Evolutionary conservation across 2,329 filamentous ascomycete genomes (phyloP).

Genomic region (Diaporthe sp.): DNA sequence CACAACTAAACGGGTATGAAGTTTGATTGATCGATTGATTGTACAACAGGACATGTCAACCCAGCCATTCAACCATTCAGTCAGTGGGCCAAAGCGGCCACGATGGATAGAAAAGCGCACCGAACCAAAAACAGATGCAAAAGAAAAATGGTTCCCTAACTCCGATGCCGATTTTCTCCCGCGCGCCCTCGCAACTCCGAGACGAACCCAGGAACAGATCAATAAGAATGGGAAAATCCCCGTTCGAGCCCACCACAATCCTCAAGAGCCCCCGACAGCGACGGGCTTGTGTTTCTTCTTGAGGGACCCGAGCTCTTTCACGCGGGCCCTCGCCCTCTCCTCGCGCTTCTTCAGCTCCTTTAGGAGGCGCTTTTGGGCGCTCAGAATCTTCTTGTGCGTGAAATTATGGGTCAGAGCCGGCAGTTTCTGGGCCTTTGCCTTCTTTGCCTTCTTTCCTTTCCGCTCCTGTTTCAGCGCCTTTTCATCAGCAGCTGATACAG

Average conservation of each 20-base stretch:
- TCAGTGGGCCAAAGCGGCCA: not conserved
- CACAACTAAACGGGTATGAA: conserved; percentile 29
- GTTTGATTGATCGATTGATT: conserved; percentile 1
- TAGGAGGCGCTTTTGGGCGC: conserved; percentile 9
- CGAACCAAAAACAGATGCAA: conserved; percentile 6
- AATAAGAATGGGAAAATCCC: conserved; percentile 9
- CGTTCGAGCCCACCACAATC: not conserved
- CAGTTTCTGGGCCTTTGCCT: not conserved
- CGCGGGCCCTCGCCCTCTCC: not conserved
- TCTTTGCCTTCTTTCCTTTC: conserved; percentile 5
- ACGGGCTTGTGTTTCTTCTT: not conserved
- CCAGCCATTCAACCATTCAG: conserved; percentile 5
- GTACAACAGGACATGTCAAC: conserved; percentile 22
- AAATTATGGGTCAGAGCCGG: not conserved
- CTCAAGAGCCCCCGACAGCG: not conserved
- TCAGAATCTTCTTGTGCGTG: conserved; percentile 7
- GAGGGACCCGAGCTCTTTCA: not conserved
- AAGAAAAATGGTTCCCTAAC: conserved; percentile 29
- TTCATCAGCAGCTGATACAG: not conserved
- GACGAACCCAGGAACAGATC: conserved; percentile 31
- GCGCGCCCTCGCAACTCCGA: conserved; percentile 40
- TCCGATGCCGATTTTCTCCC: conserved; percentile 40
- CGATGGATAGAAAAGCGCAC: not conserved
- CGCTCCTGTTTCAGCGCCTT: not conserved
- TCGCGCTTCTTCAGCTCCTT: conserved; percentile 19